Conservation (phyloP, 805 yeast species). For the Candida anglica region DNA sequence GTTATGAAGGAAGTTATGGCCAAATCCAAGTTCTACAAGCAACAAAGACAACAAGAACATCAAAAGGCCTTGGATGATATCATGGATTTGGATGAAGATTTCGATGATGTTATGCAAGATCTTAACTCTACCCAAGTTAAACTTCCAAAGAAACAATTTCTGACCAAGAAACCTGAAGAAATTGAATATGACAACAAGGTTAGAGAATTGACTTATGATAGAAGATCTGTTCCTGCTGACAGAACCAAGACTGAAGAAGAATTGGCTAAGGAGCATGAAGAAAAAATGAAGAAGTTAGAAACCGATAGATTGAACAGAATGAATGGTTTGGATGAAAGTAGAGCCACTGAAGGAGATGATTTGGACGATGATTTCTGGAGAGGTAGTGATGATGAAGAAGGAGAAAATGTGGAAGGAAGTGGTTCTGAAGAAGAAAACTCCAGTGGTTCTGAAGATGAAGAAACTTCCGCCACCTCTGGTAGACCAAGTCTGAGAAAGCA, state of each 20-base stretch:
- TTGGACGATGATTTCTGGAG: constrained; percentile 67
- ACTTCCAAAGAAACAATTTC: constrained; percentile 15
- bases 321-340: constrained; percentile 59
- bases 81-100: constrained; percentile 67
- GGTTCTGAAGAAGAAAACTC: constrained; percentile 21
- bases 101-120: constrained; percentile 64
- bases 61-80: constrained; percentile 58
- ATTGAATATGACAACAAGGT: constrained; percentile 63
- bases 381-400: constrained; percentile 31
- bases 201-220: constrained; percentile 62
- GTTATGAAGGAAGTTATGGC: constrained; percentile 85
- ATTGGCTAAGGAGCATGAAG: constrained; percentile 53
- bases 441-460: constrained; percentile 9
- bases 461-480: constrained; percentile 7
- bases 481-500: constrained; percentile 7
- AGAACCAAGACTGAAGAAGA: constrained; percentile 79
- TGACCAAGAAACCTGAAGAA: constrained; percentile 37
- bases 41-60: constrained; percentile 67
- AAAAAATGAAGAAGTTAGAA: constrained; percentile 59
- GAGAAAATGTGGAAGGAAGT: constrained; percentile 31
- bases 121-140: constrained; percentile 21
- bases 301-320: constrained; percentile 67
- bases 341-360: constrained; percentile 59
- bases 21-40: constrained; percentile 73
- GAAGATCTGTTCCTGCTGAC: constrained; percentile 77